Conservation (phyloP, 805 yeast genomes). For the Wickerhamiella domercqiae region DNA sequence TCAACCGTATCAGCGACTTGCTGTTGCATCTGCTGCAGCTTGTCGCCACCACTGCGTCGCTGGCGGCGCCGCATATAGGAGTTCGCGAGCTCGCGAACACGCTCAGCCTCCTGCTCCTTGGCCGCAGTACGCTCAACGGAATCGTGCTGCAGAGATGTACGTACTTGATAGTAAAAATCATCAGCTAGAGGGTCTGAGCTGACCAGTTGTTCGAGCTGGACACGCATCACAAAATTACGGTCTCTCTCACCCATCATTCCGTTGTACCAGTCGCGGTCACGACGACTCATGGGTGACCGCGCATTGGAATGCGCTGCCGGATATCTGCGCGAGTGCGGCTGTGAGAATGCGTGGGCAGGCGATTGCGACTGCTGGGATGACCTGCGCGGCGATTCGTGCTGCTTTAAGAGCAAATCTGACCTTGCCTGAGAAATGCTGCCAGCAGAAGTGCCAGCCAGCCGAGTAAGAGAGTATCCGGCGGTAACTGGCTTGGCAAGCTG, state of each 20-base stretch:
- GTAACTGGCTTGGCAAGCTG: not conserved
- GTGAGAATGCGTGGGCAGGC: not conserved
- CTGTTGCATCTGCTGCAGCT: slow-evolving; percentile 75
- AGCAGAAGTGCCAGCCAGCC: not conserved
- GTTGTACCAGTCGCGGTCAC: slow-evolving; percentile 33
- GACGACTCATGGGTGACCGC: slow-evolving; percentile 10
- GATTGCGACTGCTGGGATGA: not conserved
- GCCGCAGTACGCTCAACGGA: slow-evolving; percentile 2
- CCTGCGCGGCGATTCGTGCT: slow-evolving; percentile 1
- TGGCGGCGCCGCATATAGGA: slow-evolving; percentile 40
- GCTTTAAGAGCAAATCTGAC: not conserved
- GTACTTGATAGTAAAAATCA: slow-evolving; percentile 91
- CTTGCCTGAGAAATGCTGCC: not conserved
- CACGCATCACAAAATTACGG: slow-evolving; percentile 85
- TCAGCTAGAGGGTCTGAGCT: slow-evolving; percentile 95
- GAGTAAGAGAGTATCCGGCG: not conserved
- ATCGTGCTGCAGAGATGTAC: slow-evolving; percentile 47
- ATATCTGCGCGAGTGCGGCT: slow-evolving; percentile 2
- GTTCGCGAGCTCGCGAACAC: slow-evolving; percentile 66
- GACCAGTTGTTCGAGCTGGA: slow-evolving; percentile 88
- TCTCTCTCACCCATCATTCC: slow-evolving; percentile 97
- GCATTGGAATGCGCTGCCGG: slow-evolving; percentile 1
- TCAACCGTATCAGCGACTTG: slow-evolving; percentile 94
- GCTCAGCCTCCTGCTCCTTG: slow-evolving; percentile 4
- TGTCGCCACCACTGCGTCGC: slow-evolving; percentile 33